Conservation (phyloP, 2,329 filamentous ascomycete genomes). For the Ophiostoma angusticollis region DNA sequence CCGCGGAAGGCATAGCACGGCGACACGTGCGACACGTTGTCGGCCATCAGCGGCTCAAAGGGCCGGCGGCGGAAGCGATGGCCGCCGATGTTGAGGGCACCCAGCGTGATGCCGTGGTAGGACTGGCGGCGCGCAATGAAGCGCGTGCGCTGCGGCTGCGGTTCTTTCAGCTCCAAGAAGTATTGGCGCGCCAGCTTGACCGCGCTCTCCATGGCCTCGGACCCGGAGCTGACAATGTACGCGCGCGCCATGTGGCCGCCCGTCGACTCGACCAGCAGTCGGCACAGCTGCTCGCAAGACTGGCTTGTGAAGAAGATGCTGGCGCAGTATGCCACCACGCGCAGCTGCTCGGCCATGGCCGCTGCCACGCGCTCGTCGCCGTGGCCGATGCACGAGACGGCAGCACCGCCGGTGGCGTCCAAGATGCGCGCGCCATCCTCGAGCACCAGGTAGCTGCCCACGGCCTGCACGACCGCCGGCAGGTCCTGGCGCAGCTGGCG, state of each 20-base stretch:
- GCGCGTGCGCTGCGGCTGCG: slow-evolving; percentile 41
- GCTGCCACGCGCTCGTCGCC: slow-evolving; percentile 29
- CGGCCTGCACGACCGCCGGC: slow-evolving; percentile 20
- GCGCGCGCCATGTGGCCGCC: slow-evolving; percentile 25
- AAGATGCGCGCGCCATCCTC: slow-evolving; percentile 29
- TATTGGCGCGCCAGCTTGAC: slow-evolving; percentile 54
- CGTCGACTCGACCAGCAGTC: slow-evolving; percentile 24
- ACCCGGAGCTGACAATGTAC: slow-evolving; percentile 31
- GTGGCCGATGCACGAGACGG: slow-evolving; percentile 35
- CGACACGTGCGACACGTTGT: slow-evolving; percentile 47
- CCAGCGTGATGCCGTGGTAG: slow-evolving; percentile 62
- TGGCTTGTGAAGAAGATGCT: slow-evolving; percentile 29
- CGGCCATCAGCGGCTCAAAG: slow-evolving; percentile 48
- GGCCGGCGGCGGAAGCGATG: slow-evolving; percentile 46
- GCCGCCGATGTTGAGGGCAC: slow-evolving; percentile 51
- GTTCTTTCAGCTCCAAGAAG: slow-evolving; percentile 41
- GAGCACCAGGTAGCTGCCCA: slow-evolving; percentile 26
- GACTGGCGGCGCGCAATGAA: slow-evolving; percentile 57
- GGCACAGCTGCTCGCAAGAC: slow-evolving; percentile 28
- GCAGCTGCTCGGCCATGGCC: slow-evolving; percentile 27
- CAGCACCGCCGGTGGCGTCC: slow-evolving; percentile 33
- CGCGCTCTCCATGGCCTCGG: slow-evolving; percentile 53
- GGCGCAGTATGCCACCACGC: slow-evolving; percentile 29
- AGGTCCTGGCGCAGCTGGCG: slow-evolving; percentile 24
- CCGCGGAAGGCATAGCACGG: slow-evolving; percentile 55